phyloP scores from a whole-genome alignment of 345 rosid species.

The Bretschneidera sinensis region DNA sequence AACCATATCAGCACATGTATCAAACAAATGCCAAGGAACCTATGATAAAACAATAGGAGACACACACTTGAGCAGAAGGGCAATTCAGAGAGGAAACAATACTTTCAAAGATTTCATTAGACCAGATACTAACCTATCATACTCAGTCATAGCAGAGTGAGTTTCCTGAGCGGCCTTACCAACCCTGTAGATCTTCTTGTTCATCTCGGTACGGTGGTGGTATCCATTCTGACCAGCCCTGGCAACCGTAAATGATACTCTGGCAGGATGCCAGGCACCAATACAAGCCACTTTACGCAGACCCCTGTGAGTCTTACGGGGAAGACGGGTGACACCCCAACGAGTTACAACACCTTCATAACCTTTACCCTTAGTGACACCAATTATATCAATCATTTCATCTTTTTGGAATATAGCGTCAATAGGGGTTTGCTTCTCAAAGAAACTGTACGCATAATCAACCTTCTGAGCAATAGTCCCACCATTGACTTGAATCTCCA shows the following conservation, averaged over 20 bases:
- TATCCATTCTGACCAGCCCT: slow-evolving; percentile 98
- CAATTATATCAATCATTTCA: slow-evolving; percentile 82
- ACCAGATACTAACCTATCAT: slow-evolving; percentile 47
- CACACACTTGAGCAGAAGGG: not conserved
- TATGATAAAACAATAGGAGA: not conserved
- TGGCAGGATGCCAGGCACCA: slow-evolving; percentile 95
- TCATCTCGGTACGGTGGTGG: slow-evolving; percentile 88
- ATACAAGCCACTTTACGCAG: slow-evolving; percentile 94
- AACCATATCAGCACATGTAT: not conserved
- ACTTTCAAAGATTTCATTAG: not conserved
- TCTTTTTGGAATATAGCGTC: slow-evolving; percentile 84
- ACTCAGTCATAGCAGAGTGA: slow-evolving; percentile 67
- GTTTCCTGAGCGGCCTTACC: slow-evolving; percentile 66
- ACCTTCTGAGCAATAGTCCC: slow-evolving; percentile 73
- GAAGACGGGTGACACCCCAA: slow-evolving; percentile 91
- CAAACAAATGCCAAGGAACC: not conserved
- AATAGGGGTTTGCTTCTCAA: slow-evolving; percentile 78
- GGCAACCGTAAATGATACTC: slow-evolving; percentile 86
- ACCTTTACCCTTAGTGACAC: slow-evolving; percentile 88
- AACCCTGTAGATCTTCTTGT: slow-evolving; percentile 77
- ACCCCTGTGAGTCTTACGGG: slow-evolving; percentile 89
- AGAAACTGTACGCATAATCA: slow-evolving; percentile 70
- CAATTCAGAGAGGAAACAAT: no score
- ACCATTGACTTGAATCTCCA: slow-evolving; percentile 90
- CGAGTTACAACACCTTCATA: slow-evolving; percentile 90